phyloP scores from a whole-genome alignment of 495 filamentous ascomycete species.

The Opeltia flavorubescens region DNA sequence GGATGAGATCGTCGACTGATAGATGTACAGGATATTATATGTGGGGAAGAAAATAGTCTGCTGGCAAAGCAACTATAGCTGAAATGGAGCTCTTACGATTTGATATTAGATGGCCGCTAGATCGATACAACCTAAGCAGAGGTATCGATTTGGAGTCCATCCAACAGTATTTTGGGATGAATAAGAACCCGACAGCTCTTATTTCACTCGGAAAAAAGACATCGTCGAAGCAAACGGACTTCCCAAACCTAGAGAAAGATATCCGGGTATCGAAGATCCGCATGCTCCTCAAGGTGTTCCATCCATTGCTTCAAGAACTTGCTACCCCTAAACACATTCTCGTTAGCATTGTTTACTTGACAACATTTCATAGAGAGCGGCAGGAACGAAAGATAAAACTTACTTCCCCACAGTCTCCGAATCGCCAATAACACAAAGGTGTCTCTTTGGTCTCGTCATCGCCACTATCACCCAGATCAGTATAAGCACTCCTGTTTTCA shows the following conservation, averaged over 20 bases:
- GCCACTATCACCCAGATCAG: too few relatives aligned
- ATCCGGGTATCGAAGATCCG: slow-evolving; percentile 75
- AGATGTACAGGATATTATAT: background rate
- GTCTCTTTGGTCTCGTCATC: slow-evolving; percentile 86
- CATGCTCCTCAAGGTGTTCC: slow-evolving; percentile 69
- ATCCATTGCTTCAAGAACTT: slow-evolving; percentile 81
- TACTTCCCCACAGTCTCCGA: slow-evolving; percentile 79
- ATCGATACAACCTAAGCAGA: too few relatives aligned
- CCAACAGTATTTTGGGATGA: too few relatives aligned
- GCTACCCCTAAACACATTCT: slow-evolving; percentile 43
- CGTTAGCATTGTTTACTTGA: slow-evolving; percentile 2
- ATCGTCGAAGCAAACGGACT: background rate
- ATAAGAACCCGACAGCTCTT: too few relatives aligned
- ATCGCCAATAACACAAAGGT: slow-evolving; percentile 82
- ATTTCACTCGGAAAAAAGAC: too few relatives aligned
- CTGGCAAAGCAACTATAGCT: too few relatives aligned
- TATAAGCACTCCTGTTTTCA: background rate
- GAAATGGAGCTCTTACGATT: too few relatives aligned
- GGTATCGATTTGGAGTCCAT: too few relatives aligned
- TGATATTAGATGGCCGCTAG: too few relatives aligned
- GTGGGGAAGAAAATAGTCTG: too few relatives aligned
- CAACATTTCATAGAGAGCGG: background rate
- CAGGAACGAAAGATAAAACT: slow-evolving; percentile 21
- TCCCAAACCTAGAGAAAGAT: slow-evolving; percentile 15
- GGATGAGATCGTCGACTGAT: background rate